Base-by-base conservation (phyloP, 1,284 basidiomycete species). In the Cystobasidium slooffiae region DNA sequence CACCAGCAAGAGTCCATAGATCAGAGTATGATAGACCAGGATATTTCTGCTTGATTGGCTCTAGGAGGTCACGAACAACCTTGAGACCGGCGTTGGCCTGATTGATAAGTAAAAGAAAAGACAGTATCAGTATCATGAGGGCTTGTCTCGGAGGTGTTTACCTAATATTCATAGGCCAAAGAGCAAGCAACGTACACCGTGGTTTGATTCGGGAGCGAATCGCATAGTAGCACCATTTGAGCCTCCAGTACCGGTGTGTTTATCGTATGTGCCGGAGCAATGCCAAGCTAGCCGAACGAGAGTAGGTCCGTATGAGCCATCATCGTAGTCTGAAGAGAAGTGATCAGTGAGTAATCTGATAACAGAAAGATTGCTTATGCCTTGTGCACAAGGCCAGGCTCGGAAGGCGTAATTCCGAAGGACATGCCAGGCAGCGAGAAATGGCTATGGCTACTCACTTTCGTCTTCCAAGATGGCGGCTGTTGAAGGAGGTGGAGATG, bases 251-350 rank as follows among this genome's bases (percentile, higher is more conserved):
- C 83, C 82, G 81, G 95, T 97, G 47, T 75, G 16, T 39, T 68
- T 72, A 59, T 74, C 75, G 37, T 77, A 78, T 18, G 77, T 78
- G 16, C 77, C 77, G 44, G 76, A 77, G 66, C 70, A 67, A 47
- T 78, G 77, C 85, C 86, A 86, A 65, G 86, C 86, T 49, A 86
- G 82, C 39, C 94, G 95, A 72, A 99, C 86, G 70, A 98, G 83
- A 56, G 98, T 89, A 55, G 94, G 94, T 20, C 90, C 94, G 78
- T 91, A 94, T 9, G 92, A 94, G 41, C 94, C 94, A 81, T 97
- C 93, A 80, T 97, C 93, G 83, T 96, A 95, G 49, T 87, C 87
- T 87, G 91, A 20, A 88, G 87, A 41, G 31, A 8, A 16, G 18
- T 14, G 47, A 51, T 51, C 47, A 51, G 47, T 20, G 6, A 51